phyloP scores from a whole-genome alignment of 371 early-diverging fungal species.

The Rhizomucor pusillus region DNA sequence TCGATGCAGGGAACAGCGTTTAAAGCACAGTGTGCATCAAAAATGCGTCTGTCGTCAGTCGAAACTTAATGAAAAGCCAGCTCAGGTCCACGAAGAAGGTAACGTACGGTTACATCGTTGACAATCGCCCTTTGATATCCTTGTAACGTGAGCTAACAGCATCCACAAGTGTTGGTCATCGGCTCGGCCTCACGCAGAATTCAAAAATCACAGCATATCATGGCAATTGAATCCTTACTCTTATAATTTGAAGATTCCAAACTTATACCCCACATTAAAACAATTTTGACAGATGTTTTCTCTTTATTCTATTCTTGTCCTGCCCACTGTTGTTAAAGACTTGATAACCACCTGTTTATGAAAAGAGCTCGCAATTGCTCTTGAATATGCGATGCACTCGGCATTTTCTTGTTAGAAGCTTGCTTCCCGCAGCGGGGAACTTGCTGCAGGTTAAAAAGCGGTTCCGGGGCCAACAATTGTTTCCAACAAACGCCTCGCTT shows the following conservation, averaged over 20 bases:
- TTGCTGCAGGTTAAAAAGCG: background rate
- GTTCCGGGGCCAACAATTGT: background rate
- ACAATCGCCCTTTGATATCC: too few relatives aligned
- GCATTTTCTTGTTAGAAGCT: too few relatives aligned
- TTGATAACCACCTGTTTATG: too few relatives aligned
- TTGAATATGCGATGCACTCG: too few relatives aligned
- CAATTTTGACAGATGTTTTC: too few relatives aligned
- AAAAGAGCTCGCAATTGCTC: too few relatives aligned
- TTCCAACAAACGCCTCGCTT: background rate
- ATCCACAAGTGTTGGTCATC: background rate
- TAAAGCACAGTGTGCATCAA: constrained; percentile 15
- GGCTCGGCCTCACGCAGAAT: background rate
- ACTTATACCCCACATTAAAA: too few relatives aligned
- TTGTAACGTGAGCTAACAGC: background rate
- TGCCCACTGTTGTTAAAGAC: too few relatives aligned
- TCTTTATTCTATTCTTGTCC: too few relatives aligned
- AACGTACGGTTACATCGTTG: background rate
- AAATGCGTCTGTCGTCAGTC: constrained; percentile 13
- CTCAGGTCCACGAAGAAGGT: background rate
- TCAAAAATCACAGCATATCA: background rate
- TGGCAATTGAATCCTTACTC: background rate
- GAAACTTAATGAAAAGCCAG: too few relatives aligned
- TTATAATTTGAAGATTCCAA: too few relatives aligned
- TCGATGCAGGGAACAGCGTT: constrained; percentile 16
- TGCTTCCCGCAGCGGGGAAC: too few relatives aligned